Evolutionary conservation across 805 yeast species (phyloP).

Genomic region (Candida endomychidarum): DNA sequence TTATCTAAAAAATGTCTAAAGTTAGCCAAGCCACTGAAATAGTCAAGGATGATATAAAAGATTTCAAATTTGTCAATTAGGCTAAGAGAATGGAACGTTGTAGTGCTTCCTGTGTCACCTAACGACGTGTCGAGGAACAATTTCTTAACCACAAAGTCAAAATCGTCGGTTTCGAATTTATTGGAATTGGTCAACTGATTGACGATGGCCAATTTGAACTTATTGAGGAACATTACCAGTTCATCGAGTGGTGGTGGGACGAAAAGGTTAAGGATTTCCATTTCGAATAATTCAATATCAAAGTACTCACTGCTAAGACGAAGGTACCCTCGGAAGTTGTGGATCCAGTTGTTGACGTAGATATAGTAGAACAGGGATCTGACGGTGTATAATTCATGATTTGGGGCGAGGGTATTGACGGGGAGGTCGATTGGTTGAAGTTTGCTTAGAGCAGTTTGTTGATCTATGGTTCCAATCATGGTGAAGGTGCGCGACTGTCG

Average conservation of each 20-base stretch:
- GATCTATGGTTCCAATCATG: conserved; percentile 20
- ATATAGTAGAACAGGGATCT: conserved; percentile 24
- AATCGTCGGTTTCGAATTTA: conserved; percentile 12
- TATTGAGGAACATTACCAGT: conserved; percentile 37
- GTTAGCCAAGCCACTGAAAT: conserved; percentile 41
- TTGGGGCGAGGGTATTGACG: conserved; percentile 14
- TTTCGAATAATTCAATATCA: conserved; percentile 60
- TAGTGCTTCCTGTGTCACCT: conserved; percentile 19
- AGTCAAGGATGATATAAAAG: conserved; percentile 43
- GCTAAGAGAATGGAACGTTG: conserved; percentile 39
- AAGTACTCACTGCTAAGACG: conserved; percentile 52
- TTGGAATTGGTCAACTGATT: conserved; percentile 35
- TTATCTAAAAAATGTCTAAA: conserved; percentile 52
- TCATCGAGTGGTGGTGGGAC: conserved; percentile 36
- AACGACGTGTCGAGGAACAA: conserved; percentile 13
- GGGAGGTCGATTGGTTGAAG: conserved; percentile 22
- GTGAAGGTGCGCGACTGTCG: no score
- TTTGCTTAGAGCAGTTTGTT: conserved; percentile 18
- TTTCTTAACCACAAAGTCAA: conserved; percentile 12
- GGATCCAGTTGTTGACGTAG: conserved; percentile 54
- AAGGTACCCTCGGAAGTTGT: conserved; percentile 50
- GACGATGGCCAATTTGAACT: conserved; percentile 43
- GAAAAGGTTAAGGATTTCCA: conserved; percentile 49
- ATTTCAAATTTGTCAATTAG: conserved; percentile 51
- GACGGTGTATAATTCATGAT: conserved; percentile 14